phyloP scores from a whole-genome alignment of 2,329 filamentous ascomycete genomes.

The Phoma sp. region DNA sequence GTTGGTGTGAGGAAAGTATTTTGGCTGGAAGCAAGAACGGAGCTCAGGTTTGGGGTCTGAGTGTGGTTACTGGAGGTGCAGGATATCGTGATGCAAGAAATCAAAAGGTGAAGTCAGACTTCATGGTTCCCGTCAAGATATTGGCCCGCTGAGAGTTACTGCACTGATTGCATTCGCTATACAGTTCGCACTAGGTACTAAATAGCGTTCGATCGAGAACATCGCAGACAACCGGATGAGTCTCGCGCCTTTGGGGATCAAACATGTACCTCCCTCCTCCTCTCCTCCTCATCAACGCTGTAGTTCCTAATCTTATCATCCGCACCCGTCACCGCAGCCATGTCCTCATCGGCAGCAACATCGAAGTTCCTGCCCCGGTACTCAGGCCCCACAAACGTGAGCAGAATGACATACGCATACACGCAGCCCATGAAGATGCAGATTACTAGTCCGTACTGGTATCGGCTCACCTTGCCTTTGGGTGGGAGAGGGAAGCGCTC shows the following conservation, averaged over 20 bases:
- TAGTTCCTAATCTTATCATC: slow-evolving; percentile 6
- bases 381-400: slow-evolving; percentile 68
- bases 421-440: slow-evolving; percentile 92
- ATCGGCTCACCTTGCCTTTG: slow-evolving; percentile 44
- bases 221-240: no score
- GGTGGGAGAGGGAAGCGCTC: slow-evolving; percentile 74
- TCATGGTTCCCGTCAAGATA: no score
- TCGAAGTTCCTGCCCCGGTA: slow-evolving; percentile 47
- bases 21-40: no score
- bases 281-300: slow-evolving; percentile 6
- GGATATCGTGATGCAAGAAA: no score
- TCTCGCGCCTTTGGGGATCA: not conserved
- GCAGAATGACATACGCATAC: slow-evolving; percentile 65
- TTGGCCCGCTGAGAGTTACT: no score
- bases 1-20: no score
- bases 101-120: no score
- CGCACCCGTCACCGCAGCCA: slow-evolving; percentile 34
- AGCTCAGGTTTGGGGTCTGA: no score
- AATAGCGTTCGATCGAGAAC: no score
- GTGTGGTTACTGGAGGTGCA: no score
- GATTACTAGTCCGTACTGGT: slow-evolving; percentile 78
- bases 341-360: slow-evolving; percentile 42
- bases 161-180: no score
- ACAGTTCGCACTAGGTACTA: no score
- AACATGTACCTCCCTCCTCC: not conserved